Base-by-base conservation (phyloP, 768 basidiomycete species). In the Stropharia rugosoannulata region DNA sequence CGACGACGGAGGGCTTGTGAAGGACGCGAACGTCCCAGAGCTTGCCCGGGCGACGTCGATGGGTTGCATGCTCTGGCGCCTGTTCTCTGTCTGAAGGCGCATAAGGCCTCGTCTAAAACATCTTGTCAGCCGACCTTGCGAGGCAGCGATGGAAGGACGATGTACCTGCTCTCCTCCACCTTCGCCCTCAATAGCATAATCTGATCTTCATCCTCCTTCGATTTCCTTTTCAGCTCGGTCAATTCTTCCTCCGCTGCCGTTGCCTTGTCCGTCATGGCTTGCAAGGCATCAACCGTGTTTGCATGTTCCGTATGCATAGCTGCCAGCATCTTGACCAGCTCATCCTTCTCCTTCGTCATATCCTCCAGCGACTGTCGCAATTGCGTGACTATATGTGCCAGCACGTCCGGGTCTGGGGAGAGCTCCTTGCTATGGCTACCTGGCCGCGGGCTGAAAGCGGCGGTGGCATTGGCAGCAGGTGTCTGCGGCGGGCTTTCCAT, bases 131-230 rank as follows among this genome's bases (percentile, higher is more conserved):
- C 29, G 45, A 49, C 48, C 25, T 19, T 41, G 29, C 15, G 37
- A 40, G 55, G 54, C 55, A 10, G 58, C 39, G 45, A 27, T 35
- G 32, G 36, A 15, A 41, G 45, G 52, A 47, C 37, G 13, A 61
- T 39, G 46, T 62, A 89, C 90, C 91, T 81, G 77, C 89, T 91
- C 70, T 93, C 91, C 63, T 93, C 91, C 3, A 93, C 89, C 68
- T 93, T 93, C n/a, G 82, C 77, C 36, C 92, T 81, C 48, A 94
- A 73, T 69, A 93, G 72, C 2, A 75, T 70, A 46, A 94, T 89
- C 37, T 89, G 85, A 57, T 92, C 85, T 64, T 90, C 89, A 53
- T 91, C 87, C 45, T 93, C 90, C 56, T 77, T 81, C 45, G 75
- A 75, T 64, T 82, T 84, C 62, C 66, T 74, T 62, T 71, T 74